Evolutionary conservation across 2,329 filamentous ascomycete genomes (phyloP).

Genomic region (Phialophora expanda): DNA sequence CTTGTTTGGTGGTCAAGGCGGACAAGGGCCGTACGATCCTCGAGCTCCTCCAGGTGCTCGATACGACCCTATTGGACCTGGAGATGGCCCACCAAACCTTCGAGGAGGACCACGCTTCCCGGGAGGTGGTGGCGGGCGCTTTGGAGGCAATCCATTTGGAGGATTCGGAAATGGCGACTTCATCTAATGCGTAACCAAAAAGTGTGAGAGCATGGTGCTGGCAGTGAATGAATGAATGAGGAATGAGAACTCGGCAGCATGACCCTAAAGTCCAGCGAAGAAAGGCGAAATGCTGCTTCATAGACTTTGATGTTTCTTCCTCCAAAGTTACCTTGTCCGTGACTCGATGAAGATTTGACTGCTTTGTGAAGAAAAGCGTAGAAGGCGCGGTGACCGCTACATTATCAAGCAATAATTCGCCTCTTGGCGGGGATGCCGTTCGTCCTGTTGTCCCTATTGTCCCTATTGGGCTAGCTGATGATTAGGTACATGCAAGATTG

Average conservation of each 20-base stretch:
- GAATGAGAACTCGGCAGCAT: slow-evolving; percentile 1
- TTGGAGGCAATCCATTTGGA: slow-evolving; percentile 59
- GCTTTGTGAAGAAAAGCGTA: neutral
- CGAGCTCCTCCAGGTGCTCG: slow-evolving; percentile 85
- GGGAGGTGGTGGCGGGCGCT: slow-evolving; percentile 52
- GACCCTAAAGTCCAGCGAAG: neutral
- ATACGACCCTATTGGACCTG: slow-evolving; percentile 85
- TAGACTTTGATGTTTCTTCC: neutral
- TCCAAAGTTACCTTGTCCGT: neutral
- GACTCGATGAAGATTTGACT: neutral
- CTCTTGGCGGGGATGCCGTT: neutral
- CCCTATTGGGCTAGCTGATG: neutral
- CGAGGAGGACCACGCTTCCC: slow-evolving; percentile 54
- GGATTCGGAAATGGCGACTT: slow-evolving; percentile 67
- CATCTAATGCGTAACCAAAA: slow-evolving; percentile 44
- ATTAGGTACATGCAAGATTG: slow-evolving; percentile 1
- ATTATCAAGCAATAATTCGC: slow-evolving; percentile 5
- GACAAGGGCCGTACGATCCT: slow-evolving; percentile 64
- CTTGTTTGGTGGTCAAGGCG: slow-evolving; percentile 69
- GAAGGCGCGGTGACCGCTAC: neutral
- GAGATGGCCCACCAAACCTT: slow-evolving; percentile 59
- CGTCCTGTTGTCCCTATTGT: too few species aligned
- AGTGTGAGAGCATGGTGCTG: neutral
- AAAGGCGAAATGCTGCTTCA: neutral
- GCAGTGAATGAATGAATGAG: neutral